A percentile compares a stretch with the other conserved stretches of the same genome.
Conservation (phyloP, 768 basidiomycete species). For the Vararia minispora region DNA sequence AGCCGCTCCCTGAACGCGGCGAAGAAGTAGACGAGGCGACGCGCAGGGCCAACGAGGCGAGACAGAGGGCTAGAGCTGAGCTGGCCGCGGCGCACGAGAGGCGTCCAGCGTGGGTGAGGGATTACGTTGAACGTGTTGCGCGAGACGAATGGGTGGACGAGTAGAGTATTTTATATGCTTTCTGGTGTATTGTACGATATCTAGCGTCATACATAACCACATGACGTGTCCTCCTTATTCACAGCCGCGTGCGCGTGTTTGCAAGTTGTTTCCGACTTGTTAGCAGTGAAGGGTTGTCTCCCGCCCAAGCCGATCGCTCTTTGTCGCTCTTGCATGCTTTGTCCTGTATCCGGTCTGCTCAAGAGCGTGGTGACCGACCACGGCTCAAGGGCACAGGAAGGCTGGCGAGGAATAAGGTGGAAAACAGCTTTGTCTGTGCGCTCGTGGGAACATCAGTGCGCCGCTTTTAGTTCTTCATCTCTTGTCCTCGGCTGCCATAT, state of each 20-base stretch:
- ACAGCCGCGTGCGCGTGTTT: too few relatives aligned
- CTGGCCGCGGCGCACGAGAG: background rate
- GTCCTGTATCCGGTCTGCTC: too few relatives aligned
- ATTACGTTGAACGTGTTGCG: conserved; percentile 8
- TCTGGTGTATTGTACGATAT: conserved; percentile 1
- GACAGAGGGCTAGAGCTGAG: background rate
- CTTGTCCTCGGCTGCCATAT: background rate
- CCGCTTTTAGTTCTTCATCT: too few relatives aligned
- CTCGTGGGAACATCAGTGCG: too few relatives aligned
- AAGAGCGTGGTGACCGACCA: too few relatives aligned
- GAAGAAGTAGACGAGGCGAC: background rate
- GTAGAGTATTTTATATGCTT: background rate
- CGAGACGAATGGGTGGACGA: conserved; percentile 12
- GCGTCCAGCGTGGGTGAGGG: conserved; percentile 7
- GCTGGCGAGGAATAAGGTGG: too few relatives aligned
- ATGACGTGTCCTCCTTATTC: too few relatives aligned
- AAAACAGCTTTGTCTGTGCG: too few relatives aligned
- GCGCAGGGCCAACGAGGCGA: background rate
- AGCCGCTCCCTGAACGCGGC: background rate
- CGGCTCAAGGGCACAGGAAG: too few relatives aligned
- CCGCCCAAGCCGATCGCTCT: too few relatives aligned
- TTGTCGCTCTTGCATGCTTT: too few relatives aligned
- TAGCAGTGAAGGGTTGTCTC: background rate
- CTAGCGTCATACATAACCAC: too few relatives aligned
- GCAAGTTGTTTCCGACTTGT: background rate